Percentiles rank a stretch among this genome's conserved stretches.
These are phyloP conservation scores for Globisporangium paroecandrum DNA, from an alignment of 352 stramenopile species.

Conservation along the genomic window DNA sequence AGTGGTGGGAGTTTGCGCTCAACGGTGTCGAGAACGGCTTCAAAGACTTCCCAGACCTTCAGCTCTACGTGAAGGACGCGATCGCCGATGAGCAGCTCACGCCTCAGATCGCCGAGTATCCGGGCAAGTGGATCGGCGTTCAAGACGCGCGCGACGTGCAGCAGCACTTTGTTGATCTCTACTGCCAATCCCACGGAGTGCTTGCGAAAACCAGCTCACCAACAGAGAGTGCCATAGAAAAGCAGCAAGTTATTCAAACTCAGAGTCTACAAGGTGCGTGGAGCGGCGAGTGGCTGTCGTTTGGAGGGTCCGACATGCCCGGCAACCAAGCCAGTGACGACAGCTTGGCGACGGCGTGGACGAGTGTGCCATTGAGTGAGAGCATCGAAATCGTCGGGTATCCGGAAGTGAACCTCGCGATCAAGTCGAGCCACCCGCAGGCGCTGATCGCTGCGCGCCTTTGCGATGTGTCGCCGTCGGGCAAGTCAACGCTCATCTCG, in stretches of 20 bases:
- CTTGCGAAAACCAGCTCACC: background rate
- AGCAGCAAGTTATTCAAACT: conserved; percentile 22
- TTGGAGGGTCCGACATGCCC: conserved; percentile 47
- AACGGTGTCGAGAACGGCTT: conserved; percentile 26
- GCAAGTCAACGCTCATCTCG: conserved; percentile 40
- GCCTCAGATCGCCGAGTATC: conserved; percentile 36
- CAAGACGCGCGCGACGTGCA: conserved; percentile 27
- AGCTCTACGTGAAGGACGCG: conserved; percentile 45
- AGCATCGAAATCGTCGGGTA: conserved; percentile 38
- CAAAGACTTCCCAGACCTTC: conserved; percentile 32
- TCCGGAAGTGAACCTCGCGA: conserved; percentile 32
- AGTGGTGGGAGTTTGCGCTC: conserved; percentile 45
- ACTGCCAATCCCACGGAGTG: conserved; percentile 17
- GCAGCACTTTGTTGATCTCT: conserved; percentile 33
- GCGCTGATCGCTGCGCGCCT: conserved; percentile 36
- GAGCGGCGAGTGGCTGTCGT: conserved; percentile 54
- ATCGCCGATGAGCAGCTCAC: conserved; percentile 25
- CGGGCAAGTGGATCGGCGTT: conserved; percentile 40
- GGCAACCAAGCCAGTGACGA: conserved; percentile 39
- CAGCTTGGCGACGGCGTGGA: conserved; percentile 33
- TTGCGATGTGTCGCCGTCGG: conserved; percentile 40
- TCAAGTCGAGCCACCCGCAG: conserved; percentile 37
- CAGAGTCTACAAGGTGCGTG: conserved; percentile 41
- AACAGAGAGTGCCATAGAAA: background rate
- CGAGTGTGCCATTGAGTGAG: conserved; percentile 15